Base-by-base conservation (phyloP, 2,329 filamentous ascomycete species). In the Colletotrichum trifolii region DNA sequence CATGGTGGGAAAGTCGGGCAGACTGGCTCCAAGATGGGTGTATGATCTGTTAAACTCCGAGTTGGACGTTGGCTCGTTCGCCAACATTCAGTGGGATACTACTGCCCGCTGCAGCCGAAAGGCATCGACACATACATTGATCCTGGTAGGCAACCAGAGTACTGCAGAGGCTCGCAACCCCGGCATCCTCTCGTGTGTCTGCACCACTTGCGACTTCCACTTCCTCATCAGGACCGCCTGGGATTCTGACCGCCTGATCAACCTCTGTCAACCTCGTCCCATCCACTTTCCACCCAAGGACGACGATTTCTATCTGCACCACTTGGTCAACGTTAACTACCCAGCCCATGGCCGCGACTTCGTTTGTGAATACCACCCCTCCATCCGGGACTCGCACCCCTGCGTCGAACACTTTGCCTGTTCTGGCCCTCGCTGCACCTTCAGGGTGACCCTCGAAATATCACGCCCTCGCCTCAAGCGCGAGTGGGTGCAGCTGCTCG, bases 391-490 rank as follows among this genome's bases (percentile, higher is more conserved):
- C 12, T 83, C 82, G 13, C 38, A 64, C 11, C 33, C 59, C 12
- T 60, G 60, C 11, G 53, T 59, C 11, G 60, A 66, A 55, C 36
- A 54, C 12, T 68, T 60, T 42, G 70, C 74, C 33, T 85, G 83
- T 71, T 82, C 79, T 0, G 76, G 79, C 3, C 71, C 71, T 1
- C 69, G 73, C 8, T 85, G 83, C 70, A 76, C 76, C 1, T 78
- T 83, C 45, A 69, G 73, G 25, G 58, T 87, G 42, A 77, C 72
- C 2, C 72, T 88, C 15, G 82, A 86, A 58, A 77, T 88, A 7
- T 83, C 81, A 7, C 71, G 77, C 55, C 84, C 84, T 10, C 83
- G 83, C 2, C 77, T 89, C 68, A 70, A 73, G 10, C 69, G 70
- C 4, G 73, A 74, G 59, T 83, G 81, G 77, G 74, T 85, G 2